Percentiles rank a stretch among this genome's conserved stretches.
phyloP scores from a whole-genome alignment of 768 basidiomycete genomes.

The Leccinum subtestaceum region DNA sequence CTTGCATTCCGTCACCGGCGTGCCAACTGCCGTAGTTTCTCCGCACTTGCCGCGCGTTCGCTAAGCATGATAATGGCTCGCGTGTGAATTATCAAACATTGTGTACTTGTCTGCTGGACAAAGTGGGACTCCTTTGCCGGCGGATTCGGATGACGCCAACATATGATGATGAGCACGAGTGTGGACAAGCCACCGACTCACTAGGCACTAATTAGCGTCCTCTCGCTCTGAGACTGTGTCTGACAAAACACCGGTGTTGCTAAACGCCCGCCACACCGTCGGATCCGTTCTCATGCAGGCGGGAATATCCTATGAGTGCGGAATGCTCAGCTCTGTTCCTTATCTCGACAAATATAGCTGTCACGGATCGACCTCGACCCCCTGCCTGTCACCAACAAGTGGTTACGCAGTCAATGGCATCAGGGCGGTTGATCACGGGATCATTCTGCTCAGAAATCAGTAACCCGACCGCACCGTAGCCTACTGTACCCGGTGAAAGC shows the following conservation, averaged over 20 bases:
- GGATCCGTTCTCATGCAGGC: not conserved
- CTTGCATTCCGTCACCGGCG: not conserved
- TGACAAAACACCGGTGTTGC: not conserved
- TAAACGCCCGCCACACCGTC: not conserved
- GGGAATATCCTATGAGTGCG: not conserved
- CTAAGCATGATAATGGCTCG: not conserved
- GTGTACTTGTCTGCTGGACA: not conserved
- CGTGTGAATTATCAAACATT: not conserved
- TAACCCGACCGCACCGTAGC: no score
- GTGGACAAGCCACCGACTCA: not conserved
- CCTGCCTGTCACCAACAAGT: not conserved
- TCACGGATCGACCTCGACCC: not conserved
- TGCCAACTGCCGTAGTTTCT: not conserved
- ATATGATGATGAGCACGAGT: not conserved
- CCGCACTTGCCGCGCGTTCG: constrained; percentile 11
- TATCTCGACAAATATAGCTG: not conserved
- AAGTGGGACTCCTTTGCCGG: not conserved
- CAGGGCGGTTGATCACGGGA: not conserved
- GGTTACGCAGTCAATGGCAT: not conserved
- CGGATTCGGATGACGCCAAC: constrained; percentile 8
- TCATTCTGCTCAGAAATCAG: not conserved
- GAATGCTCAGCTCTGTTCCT: not conserved
- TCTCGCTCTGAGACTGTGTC: not conserved
- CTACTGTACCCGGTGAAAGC: no score
- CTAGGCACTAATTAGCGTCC: not conserved